These are phyloP conservation scores for Candida railenensis DNA, from an alignment of 805 yeast species.

Conservation along the genomic window DNA sequence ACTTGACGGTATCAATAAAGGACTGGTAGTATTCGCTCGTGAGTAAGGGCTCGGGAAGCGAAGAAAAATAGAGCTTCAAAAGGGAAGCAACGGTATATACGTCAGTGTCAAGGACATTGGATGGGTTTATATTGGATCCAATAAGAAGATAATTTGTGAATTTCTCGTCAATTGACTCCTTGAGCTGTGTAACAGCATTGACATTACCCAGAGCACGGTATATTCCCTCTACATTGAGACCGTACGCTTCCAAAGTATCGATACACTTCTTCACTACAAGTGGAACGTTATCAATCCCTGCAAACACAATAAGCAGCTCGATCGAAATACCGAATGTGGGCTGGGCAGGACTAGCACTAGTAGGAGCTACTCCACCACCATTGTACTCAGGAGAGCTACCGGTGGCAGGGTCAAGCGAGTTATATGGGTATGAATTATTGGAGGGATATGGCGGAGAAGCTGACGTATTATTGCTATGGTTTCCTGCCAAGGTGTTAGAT, in stretches of 20 bases:
- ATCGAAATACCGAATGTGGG: constrained; percentile 81
- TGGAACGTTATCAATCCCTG: constrained; percentile 88
- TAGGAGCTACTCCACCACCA: constrained; percentile 31
- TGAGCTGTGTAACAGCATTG: constrained; percentile 68
- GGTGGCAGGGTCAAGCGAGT: constrained; percentile 35
- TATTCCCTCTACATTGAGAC: constrained; percentile 83
- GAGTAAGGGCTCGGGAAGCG: constrained; percentile 83
- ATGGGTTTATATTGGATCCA: constrained; percentile 40
- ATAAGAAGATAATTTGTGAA: constrained; percentile 58
- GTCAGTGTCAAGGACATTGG: constrained; percentile 67
- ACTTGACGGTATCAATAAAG: constrained; percentile 68
- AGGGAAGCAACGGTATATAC: constrained; percentile 86
- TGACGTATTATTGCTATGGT: not conserved
- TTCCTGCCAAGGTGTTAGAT: not conserved
- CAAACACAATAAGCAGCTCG: constrained; percentile 72
- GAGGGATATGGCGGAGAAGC: constrained; percentile 3
- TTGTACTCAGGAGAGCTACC: constrained; percentile 30
- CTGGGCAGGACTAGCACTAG: constrained; percentile 15
- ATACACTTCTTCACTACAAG: constrained; percentile 86
- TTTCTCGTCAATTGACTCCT: constrained; percentile 69
- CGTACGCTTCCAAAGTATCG: constrained; percentile 79
- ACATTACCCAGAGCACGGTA: constrained; percentile 84
- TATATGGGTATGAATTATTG: constrained; percentile 10
- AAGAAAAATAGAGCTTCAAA: constrained; percentile 77
- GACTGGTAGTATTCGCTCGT: constrained; percentile 59